phyloP scores from a whole-genome alignment of 2,329 filamentous ascomycete species.

The Pseudocercospora eumusae region DNA sequence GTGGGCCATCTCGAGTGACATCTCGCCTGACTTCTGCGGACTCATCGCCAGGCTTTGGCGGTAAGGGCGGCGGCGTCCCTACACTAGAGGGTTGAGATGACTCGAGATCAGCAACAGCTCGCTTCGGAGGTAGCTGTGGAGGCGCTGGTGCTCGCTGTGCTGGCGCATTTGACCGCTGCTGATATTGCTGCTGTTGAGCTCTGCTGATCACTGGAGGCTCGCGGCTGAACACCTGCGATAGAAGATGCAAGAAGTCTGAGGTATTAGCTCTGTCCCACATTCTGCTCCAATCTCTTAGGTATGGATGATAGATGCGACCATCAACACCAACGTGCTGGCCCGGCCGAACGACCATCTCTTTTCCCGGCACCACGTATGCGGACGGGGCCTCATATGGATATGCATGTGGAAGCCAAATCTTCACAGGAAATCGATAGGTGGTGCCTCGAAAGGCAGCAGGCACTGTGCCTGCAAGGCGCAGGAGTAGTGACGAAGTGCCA shows the following conservation, averaged over 20 bases:
- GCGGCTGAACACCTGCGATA: constrained; percentile 87
- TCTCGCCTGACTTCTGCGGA: constrained; percentile 25
- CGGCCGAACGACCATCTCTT: constrained; percentile 83
- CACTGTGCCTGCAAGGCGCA: constrained; percentile 83
- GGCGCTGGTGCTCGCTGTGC: constrained; percentile 58
- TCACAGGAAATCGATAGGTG: constrained; percentile 86
- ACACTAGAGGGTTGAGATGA: constrained; percentile 24
- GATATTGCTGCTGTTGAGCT: constrained; percentile 52
- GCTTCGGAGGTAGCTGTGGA: constrained; percentile 43
- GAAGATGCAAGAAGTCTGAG: constrained; percentile 75
- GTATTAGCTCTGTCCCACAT: constrained; percentile 84
- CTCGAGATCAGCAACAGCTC: constrained; percentile 17
- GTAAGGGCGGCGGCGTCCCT: constrained; percentile 48
- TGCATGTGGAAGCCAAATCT: constrained; percentile 87
- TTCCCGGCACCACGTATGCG: constrained; percentile 83
- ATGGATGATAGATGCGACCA: constrained; percentile 92
- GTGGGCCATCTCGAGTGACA: constrained; percentile 35
- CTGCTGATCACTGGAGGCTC: constrained; percentile 87
- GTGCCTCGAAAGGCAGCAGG: constrained; percentile 89
- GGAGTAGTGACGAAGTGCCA: constrained; percentile 79
- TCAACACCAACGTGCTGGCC: constrained; percentile 95
- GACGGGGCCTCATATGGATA: constrained; percentile 87
- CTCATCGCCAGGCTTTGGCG: constrained; percentile 55
- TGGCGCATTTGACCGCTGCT: constrained; percentile 69
- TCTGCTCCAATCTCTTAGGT: constrained; percentile 83